Evolutionary conservation across 805 yeast species (phyloP).

Genomic region (Helenozyma rhizophorensis): DNA sequence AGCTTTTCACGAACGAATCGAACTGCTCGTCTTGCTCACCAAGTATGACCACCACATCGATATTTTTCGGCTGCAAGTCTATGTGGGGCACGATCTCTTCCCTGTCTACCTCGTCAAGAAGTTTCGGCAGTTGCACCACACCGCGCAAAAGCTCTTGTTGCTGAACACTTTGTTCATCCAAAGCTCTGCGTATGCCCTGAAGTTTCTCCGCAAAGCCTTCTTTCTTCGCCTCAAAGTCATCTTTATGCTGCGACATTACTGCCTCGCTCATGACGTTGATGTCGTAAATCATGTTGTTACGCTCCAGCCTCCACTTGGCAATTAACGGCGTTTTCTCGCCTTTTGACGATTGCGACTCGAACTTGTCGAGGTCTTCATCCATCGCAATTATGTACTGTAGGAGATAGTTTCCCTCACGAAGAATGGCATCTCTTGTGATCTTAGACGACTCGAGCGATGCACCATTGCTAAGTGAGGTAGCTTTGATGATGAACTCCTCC

Average conservation of each 20-base stretch:
- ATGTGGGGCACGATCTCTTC: background rate
- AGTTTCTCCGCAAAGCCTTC: conserved; percentile 21
- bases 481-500: conserved; percentile 37
- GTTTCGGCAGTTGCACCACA: conserved; percentile 1
- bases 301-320: conserved; percentile 13
- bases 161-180: conserved; percentile 24
- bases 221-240: conserved; percentile 22
- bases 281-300: conserved; percentile 26
- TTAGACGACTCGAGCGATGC: conserved; percentile 5
- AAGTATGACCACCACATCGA: conserved; percentile 5
- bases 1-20: conserved; percentile 5
- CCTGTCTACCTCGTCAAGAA: conserved; percentile 7
- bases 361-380: conserved; percentile 22
- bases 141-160: conserved; percentile 13
- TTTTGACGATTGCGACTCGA: conserved; percentile 5
- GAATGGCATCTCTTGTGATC: conserved; percentile 25
- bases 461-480: conserved; percentile 25
- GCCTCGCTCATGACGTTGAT: conserved; percentile 32
- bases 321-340: conserved; percentile 6
- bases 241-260: conserved; percentile 20
- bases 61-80: conserved; percentile 4
- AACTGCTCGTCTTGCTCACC: conserved; percentile 7
- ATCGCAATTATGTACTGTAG: conserved; percentile 32
- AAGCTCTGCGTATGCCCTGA: conserved; percentile 16
- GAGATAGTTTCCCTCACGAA: conserved; percentile 33